Conservation (phyloP, 306 rosid genomes). For the Inga oerstediana region DNA sequence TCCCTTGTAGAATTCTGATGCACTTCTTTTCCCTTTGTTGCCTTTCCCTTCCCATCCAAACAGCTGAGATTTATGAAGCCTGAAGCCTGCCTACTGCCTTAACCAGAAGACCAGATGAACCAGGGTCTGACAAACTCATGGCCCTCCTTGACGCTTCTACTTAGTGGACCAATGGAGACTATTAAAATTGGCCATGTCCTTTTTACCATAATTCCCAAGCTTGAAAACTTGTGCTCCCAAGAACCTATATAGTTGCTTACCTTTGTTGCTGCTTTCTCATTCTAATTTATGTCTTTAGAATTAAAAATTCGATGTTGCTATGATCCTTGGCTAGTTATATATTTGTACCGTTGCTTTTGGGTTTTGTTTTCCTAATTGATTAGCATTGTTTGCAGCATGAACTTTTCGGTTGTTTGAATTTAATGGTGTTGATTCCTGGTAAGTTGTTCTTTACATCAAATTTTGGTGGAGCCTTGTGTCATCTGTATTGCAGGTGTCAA, state of each 20-base stretch:
- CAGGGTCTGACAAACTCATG: conserved; percentile 92
- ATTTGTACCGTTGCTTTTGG: conserved; percentile 41
- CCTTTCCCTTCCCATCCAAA: conserved; percentile 95
- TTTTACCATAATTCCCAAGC: conserved; percentile 81
- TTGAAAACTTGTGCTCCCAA: conserved; percentile 74
- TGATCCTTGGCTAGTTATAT: conserved; percentile 44
- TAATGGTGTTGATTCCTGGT: conserved; percentile 33
- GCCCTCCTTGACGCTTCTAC: conserved; percentile 90
- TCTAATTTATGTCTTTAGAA: conserved; percentile 51
- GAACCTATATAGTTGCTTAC: conserved; percentile 71
- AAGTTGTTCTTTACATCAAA: conserved; percentile 32
- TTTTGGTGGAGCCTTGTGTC: conserved; percentile 50
- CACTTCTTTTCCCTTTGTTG: conserved; percentile 87
- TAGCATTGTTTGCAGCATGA: conserved; percentile 35
- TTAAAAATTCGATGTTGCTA: conserved; percentile 56
- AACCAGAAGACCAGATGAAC: conserved; percentile 98
- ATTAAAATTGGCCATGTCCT: conserved; percentile 63
- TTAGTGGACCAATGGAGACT: conserved; percentile 84
- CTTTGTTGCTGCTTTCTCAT: conserved; percentile 51
- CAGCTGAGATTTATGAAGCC: conserved; percentile 99
- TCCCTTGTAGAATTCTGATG: conserved; percentile 87
- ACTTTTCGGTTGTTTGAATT: conserved; percentile 44
- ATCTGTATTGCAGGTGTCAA: conserved; percentile 57
- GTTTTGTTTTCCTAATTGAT: conserved; percentile 34
- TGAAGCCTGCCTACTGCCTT: conserved; percentile 93